phyloP scores from a whole-genome alignment of 2,329 filamentous ascomycete species.

The Didymosphaeria variabile region DNA sequence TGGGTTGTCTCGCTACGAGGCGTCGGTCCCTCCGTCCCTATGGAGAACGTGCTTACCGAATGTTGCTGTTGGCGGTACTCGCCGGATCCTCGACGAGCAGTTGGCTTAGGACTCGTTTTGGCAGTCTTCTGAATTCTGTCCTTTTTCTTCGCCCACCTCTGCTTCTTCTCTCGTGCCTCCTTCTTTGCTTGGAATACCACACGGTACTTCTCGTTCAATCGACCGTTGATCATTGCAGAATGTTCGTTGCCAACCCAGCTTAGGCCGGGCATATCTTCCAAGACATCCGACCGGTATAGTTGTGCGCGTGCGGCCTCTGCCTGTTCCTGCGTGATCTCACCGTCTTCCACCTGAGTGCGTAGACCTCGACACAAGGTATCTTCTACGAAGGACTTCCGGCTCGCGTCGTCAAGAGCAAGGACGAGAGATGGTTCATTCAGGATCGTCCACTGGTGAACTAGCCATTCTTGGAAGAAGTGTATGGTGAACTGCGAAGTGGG shows the following conservation, averaged over 20 bases:
- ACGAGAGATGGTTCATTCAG: slow-evolving; percentile 37
- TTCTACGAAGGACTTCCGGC: slow-evolving; percentile 28
- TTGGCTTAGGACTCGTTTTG: neutral
- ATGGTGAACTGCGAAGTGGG: slow-evolving; percentile 24
- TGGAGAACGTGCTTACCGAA: neutral
- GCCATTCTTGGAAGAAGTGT: slow-evolving; percentile 22
- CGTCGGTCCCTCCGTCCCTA: neutral
- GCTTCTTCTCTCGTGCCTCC: slow-evolving; percentile 21
- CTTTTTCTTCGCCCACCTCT: slow-evolving; percentile 17
- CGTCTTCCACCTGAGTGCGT: slow-evolving; percentile 18
- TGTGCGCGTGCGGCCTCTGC: slow-evolving; percentile 26
- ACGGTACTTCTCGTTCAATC: slow-evolving; percentile 40
- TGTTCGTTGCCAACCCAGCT: slow-evolving; percentile 29
- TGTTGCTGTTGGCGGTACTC: neutral
- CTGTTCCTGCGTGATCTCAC: slow-evolving; percentile 23
- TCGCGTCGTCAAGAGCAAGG: slow-evolving; percentile 36
- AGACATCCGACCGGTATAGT: slow-evolving; percentile 26
- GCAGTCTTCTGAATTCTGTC: neutral
- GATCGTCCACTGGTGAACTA: slow-evolving; percentile 33
- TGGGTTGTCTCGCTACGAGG: neutral
- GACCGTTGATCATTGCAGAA: slow-evolving; percentile 36
- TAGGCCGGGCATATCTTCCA: slow-evolving; percentile 29
- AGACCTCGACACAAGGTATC: slow-evolving; percentile 30
- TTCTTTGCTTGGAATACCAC: slow-evolving; percentile 32
- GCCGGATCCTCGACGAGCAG: neutral